A percentile compares a stretch with the other conserved stretches of the same genome.
Evolutionary conservation across 805 yeast species (phyloP).

Genomic region (Yarrowia deformans): DNA sequence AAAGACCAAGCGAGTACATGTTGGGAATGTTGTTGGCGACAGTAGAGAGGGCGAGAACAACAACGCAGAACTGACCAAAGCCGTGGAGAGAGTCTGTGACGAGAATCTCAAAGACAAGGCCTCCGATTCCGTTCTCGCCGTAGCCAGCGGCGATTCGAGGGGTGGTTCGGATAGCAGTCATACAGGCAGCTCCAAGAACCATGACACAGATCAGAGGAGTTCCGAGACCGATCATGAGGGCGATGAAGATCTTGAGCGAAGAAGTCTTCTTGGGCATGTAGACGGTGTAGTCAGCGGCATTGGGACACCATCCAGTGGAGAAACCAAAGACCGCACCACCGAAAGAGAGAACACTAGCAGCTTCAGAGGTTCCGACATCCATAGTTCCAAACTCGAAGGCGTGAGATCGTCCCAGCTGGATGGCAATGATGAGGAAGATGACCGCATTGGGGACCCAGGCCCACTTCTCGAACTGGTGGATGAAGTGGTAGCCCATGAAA

Average conservation of each 20-base stretch:
- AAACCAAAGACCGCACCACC: conserved; percentile 87
- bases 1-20: conserved; percentile 87
- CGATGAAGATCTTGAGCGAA: conserved; percentile 65
- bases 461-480: conserved; percentile 83
- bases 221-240: conserved; percentile 68
- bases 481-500: conserved; percentile 82
- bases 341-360: conserved; percentile 77
- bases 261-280: conserved; percentile 76
- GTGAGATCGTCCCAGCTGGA: conserved; percentile 71
- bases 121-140: conserved; percentile 70
- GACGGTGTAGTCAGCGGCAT: conserved; percentile 90
- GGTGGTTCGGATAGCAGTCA: conserved; percentile 65
- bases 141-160: conserved; percentile 60
- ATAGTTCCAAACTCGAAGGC: conserved; percentile 64
- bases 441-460: conserved; percentile 85
- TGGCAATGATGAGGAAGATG: conserved; percentile 78
- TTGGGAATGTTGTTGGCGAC: conserved; percentile 93
- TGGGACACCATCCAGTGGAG: conserved; percentile 94
- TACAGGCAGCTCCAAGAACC: conserved; percentile 87
- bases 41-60: conserved; percentile 83
- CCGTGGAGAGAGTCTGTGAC: conserved; percentile 83
- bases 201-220: conserved; percentile 74
- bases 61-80: conserved; percentile 90
- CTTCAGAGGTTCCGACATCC: conserved; percentile 69
- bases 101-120: conserved; percentile 78